A percentile compares a stretch with the other conserved stretches of the same genome.
These are phyloP conservation scores for Colletotrichum cordylinicola DNA, from an alignment of 2,329 filamentous ascomycete species.

Conservation along the genomic window DNA sequence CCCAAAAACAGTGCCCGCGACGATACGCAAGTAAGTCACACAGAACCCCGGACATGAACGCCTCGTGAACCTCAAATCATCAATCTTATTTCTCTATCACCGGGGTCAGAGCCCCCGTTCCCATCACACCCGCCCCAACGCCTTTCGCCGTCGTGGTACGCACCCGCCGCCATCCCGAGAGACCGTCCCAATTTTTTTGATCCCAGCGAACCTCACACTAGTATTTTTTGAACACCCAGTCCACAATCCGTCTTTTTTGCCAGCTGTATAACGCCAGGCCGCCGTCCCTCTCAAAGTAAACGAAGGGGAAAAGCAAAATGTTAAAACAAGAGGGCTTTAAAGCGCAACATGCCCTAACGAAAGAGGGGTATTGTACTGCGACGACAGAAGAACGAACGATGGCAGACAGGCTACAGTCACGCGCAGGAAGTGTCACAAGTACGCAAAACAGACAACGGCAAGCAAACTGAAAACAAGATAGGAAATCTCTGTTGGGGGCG, in stretches of 20 bases:
- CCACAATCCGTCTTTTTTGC: not conserved
- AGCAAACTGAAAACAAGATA: slow-evolving; percentile 18
- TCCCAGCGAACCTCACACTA: not conserved
- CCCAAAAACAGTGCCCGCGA: not conserved
- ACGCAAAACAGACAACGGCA: slow-evolving; percentile 5
- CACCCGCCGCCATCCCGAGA: not conserved
- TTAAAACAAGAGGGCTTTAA: not conserved
- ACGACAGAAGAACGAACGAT: not conserved
- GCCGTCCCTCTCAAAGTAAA: not conserved
- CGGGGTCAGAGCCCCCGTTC: not conserved
- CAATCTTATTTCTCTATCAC: not conserved
- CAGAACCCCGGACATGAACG: not conserved
- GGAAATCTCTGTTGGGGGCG: slow-evolving; percentile 22
- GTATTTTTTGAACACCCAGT: not conserved
- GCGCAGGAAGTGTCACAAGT: slow-evolving; percentile 12
- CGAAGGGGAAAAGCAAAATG: not conserved
- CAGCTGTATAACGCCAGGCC: not conserved
- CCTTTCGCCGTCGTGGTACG: not conserved
- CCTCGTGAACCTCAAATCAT: not conserved
- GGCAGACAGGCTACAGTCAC: slow-evolving; percentile 5
- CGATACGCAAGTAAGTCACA: not conserved
- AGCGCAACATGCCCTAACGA: not conserved
- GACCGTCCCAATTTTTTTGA: not conserved
- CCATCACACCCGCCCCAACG: not conserved
- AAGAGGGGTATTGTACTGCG: not conserved